Conservation (phyloP, 306 rosid genomes). For the Ochetophila trinervis region DNA sequence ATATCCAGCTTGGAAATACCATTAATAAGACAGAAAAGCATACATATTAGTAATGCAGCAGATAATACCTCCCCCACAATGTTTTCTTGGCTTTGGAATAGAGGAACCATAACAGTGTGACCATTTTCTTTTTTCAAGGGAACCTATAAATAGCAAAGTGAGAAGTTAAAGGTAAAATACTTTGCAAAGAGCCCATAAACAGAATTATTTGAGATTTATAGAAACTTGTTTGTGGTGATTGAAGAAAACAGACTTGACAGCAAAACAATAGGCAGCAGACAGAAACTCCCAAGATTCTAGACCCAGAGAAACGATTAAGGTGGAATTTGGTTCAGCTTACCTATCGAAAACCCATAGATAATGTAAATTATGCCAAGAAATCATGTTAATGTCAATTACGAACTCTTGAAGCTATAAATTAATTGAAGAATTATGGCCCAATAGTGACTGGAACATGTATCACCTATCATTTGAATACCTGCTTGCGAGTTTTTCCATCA, state of each 20-base stretch:
- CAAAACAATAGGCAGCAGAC: neutral
- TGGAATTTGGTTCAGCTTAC: too few relatives aligned
- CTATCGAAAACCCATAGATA: too few relatives aligned
- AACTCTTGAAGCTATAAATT: neutral
- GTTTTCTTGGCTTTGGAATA: constrained; percentile 93
- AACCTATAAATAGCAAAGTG: constrained; percentile 40
- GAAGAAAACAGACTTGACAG: neutral
- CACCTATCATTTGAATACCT: constrained; percentile 39
- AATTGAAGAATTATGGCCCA: too few relatives aligned
- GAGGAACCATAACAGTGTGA: constrained; percentile 72
- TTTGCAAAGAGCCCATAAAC: neutral
- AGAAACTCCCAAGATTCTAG: too few relatives aligned
- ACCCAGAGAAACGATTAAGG: too few relatives aligned
- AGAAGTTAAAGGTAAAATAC: neutral
- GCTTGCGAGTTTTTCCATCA: constrained; percentile 86
- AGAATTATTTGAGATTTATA: neutral
- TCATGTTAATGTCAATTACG: too few relatives aligned
- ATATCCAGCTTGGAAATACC: too few relatives aligned
- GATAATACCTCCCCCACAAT: constrained; percentile 82
- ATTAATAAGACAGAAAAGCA: neutral
- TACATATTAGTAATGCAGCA: neutral
- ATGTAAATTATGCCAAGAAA: too few relatives aligned
- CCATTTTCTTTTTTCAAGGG: constrained; percentile 83
- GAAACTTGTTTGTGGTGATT: neutral
- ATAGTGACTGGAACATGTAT: neutral